phyloP scores from a whole-genome alignment of 169 alveolate genomes.

The Cryptosporidium felis region DNA sequence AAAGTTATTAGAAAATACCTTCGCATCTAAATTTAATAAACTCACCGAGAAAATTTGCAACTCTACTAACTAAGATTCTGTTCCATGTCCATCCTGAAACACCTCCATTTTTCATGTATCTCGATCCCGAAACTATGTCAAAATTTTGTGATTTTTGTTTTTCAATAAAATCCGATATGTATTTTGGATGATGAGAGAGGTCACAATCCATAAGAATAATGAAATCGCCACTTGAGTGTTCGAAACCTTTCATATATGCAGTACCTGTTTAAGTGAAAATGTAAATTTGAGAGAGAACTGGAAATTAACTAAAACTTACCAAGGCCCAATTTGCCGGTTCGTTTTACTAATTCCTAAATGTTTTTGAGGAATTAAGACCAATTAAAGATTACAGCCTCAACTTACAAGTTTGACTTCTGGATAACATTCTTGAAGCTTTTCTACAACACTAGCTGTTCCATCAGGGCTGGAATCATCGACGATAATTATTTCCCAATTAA shows the following conservation, averaged over 20 bases:
- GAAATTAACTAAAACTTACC: conserved; percentile 74
- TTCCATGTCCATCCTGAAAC: conserved; percentile 95
- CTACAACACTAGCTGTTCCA: conserved; percentile 89
- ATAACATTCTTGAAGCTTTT: conserved; percentile 84
- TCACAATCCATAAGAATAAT: conserved; percentile 97
- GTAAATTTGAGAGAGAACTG: conserved; percentile 78
- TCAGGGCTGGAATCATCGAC: conserved; percentile 97
- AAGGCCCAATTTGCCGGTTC: conserved; percentile 95
- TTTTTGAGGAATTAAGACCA: conserved; percentile 41
- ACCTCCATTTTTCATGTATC: conserved; percentile 94
- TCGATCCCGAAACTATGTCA: conserved; percentile 96
- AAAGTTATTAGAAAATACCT: not conserved
- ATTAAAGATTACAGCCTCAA: not conserved
- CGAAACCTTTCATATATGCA: conserved; percentile 95
- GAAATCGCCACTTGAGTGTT: conserved; percentile 89
- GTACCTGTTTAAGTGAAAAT: conserved; percentile 93
- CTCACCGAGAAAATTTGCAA: conserved; percentile 89
- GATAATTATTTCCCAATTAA: conserved; percentile 90
- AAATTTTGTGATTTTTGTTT: conserved; percentile 86
- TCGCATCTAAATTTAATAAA: too few relatives aligned
- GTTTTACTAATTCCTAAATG: conserved; percentile 79
- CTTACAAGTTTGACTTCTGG: conserved; percentile 82
- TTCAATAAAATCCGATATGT: conserved; percentile 88
- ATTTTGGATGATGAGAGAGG: conserved; percentile 96
- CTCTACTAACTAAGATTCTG: conserved; percentile 92